Base-by-base conservation (phyloP, 495 filamentous ascomycete species). In the Daldinia vernicosa region DNA sequence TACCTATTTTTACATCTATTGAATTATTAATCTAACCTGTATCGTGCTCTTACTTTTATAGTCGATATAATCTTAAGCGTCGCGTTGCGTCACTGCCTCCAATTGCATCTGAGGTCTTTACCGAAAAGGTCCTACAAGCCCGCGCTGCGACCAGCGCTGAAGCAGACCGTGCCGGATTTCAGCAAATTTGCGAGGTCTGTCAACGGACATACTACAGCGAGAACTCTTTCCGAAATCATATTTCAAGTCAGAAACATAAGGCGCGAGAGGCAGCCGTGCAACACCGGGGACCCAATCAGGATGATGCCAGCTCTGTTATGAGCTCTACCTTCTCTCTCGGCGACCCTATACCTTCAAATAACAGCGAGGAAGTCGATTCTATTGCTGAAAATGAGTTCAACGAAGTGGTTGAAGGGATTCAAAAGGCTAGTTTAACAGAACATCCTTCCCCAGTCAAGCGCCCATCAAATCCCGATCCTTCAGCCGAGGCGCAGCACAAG, bases 21-120 rank as follows among this genome's bases (percentile, higher is more conserved):
- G n/a, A 33, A 12, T 60, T 30, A 53, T 60, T 52, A 6, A 64
- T 37, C 63, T 70, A 63, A 70, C 50, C 43, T 50, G 27, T 64
- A 71, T 55, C 17, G 30, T 59, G 24, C 65, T 57, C 32, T 40
- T 35, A 35, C 39, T 30, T 39, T n/a, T 24, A 6, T 61, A 97
- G 94, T 81, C 89, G 96, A 60, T 99, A 99, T 79, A 99, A 99
- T 79, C 88, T 99, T 74, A 98, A 99, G 80, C 93, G 95, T 71
- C 92, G 94, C 66, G 91, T 99, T 69, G 93, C 95, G 22, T 91
- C 92, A 12, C 85, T 99, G 6, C 94, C 95, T 19, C 96, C 95
- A 0, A 91, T 99, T 24, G 89, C 94, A 14, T 95, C 95, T 37
- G 95, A 98, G 78, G 84, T 91, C 6, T 99, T 99, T 80, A 92